Percentiles rank a stretch among this genome's conserved stretches.
phyloP scores from a whole-genome alignment of 2,329 filamentous ascomycete genomes.

The Xylariales sp. region DNA sequence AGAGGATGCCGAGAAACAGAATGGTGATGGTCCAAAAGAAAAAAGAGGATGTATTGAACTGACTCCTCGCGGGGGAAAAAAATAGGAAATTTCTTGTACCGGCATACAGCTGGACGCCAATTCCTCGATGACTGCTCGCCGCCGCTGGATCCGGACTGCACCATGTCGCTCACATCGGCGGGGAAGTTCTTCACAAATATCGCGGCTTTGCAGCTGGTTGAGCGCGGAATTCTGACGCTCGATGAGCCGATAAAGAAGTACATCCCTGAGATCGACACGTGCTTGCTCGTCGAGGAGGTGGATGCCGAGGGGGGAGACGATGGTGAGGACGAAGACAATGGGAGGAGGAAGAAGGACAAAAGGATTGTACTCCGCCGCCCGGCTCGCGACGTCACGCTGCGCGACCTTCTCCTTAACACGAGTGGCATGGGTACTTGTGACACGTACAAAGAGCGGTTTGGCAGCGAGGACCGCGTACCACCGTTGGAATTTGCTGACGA shows the following conservation, averaged over 20 bases:
- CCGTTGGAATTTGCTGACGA: slow-evolving; percentile 1
- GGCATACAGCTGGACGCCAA: slow-evolving; percentile 3
- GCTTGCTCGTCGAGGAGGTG: slow-evolving; percentile 4
- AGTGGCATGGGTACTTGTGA: slow-evolving; percentile 1
- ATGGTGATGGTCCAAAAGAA: too few species aligned
- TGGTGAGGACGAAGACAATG: background rate
- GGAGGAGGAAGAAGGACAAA: slow-evolving; percentile 1
- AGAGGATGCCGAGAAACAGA: too few species aligned
- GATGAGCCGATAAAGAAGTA: slow-evolving; percentile 4
- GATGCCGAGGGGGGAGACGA: slow-evolving; percentile 1
- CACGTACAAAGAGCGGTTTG: slow-evolving; percentile 3
- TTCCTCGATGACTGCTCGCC: slow-evolving; percentile 1
- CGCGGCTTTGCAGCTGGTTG: slow-evolving; percentile 2
- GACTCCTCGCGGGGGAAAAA: too few species aligned
- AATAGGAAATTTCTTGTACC: slow-evolving; percentile 1
- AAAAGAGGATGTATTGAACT: too few species aligned
- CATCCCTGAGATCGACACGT: slow-evolving; percentile 2
- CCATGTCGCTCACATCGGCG: slow-evolving; percentile 3
- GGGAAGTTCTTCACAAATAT: slow-evolving; percentile 2
- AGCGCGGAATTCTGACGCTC: slow-evolving; percentile 3
- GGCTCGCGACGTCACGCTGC: background rate
- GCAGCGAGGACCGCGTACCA: slow-evolving; percentile 1
- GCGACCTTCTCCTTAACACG: slow-evolving; percentile 2
- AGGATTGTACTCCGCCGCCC: background rate
- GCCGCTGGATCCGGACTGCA: slow-evolving; percentile 2